Conservation (phyloP, 345 rosid species). For the Clarkia xantiana region DNA sequence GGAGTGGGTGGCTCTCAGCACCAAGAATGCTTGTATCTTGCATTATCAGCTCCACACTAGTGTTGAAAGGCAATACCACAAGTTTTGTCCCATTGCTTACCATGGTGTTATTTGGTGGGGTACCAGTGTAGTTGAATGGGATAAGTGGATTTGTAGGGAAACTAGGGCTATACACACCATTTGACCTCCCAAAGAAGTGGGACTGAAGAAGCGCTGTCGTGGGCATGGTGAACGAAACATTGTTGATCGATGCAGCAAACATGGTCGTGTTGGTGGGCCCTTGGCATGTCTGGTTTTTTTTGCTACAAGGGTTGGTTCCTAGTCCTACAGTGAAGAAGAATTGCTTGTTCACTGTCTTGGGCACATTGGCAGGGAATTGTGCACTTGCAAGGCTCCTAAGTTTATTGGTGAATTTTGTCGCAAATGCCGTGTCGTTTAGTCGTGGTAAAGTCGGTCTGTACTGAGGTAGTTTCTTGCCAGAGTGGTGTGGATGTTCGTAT, state of each 20-base stretch:
- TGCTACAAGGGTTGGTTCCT: slow-evolving; percentile 40
- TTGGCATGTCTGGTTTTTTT: slow-evolving; percentile 41
- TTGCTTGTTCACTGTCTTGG: slow-evolving; percentile 25
- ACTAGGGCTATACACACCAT: slow-evolving; percentile 28
- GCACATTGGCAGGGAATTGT: slow-evolving; percentile 42
- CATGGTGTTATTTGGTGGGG: slow-evolving; percentile 33
- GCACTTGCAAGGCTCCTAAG: slow-evolving; percentile 33
- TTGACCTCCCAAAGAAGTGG: slow-evolving; percentile 32
- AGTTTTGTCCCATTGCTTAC: slow-evolving; percentile 40
- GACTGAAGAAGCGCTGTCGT: slow-evolving; percentile 51
- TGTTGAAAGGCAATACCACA: slow-evolving; percentile 35
- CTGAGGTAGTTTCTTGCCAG: slow-evolving; percentile 23
- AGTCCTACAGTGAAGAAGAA: slow-evolving; percentile 43
- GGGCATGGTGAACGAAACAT: slow-evolving; percentile 43
- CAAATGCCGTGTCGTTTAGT: slow-evolving; percentile 40
- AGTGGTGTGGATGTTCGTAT: slow-evolving; percentile 17
- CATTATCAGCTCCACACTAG: slow-evolving; percentile 43
- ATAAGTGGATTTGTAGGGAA: slow-evolving; percentile 28
- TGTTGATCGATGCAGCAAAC: slow-evolving; percentile 52
- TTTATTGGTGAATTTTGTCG: slow-evolving; percentile 28
- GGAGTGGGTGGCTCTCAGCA: no score
- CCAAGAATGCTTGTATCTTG: slow-evolving; percentile 56
- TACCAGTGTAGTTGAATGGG: slow-evolving; percentile 42
- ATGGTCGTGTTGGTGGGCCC: slow-evolving; percentile 56
- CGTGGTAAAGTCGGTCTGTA: slow-evolving; percentile 38